Conservation (phyloP, 2,329 filamentous ascomycete genomes). For the Xylariaceae sp. region DNA sequence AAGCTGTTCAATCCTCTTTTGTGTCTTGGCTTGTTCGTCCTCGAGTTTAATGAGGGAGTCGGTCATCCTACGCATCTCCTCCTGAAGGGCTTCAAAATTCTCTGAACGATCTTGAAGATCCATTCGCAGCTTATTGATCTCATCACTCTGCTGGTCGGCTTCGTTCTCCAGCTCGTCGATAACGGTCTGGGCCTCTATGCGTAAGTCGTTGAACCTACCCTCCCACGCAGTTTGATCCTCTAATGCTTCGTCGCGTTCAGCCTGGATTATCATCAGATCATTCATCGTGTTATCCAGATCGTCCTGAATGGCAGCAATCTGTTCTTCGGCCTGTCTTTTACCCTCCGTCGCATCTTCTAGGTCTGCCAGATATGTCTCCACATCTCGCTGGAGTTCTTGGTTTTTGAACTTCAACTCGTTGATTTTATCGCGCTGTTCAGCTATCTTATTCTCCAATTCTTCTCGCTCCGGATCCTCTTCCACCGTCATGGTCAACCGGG, state of each 20-base stretch:
- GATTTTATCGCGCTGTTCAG: conserved; percentile 77
- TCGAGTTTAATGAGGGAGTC: conserved; percentile 82
- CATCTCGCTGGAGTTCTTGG: conserved; percentile 77
- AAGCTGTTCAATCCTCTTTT: conserved; percentile 72
- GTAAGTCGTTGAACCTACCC: conserved; percentile 54
- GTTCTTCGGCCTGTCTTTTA: conserved; percentile 55
- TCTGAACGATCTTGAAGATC: conserved; percentile 74
- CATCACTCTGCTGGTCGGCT: conserved; percentile 64
- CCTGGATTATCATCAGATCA: conserved; percentile 71
- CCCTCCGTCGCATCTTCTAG: conserved; percentile 66
- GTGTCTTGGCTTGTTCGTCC: conserved; percentile 77
- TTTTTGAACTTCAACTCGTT: conserved; percentile 84
- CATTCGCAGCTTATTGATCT: conserved; percentile 62
- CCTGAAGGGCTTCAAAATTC: conserved; percentile 85
- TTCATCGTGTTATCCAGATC: conserved; percentile 75
- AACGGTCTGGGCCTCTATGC: conserved; percentile 59
- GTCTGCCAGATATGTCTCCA: conserved; percentile 74
- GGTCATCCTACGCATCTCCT: conserved; percentile 88
- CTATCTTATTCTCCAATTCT: conserved; percentile 77
- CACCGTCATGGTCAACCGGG: conserved; percentile 53
- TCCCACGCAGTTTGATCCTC: conserved; percentile 57
- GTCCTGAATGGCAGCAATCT: conserved; percentile 61
- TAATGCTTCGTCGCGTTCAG: conserved; percentile 80
- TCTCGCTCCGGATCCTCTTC: conserved; percentile 78
- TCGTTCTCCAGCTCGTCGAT: conserved; percentile 65